These are phyloP conservation scores for Epichloe glyceriae DNA, from an alignment of 2,329 filamentous ascomycete species.

Conservation along the genomic window DNA sequence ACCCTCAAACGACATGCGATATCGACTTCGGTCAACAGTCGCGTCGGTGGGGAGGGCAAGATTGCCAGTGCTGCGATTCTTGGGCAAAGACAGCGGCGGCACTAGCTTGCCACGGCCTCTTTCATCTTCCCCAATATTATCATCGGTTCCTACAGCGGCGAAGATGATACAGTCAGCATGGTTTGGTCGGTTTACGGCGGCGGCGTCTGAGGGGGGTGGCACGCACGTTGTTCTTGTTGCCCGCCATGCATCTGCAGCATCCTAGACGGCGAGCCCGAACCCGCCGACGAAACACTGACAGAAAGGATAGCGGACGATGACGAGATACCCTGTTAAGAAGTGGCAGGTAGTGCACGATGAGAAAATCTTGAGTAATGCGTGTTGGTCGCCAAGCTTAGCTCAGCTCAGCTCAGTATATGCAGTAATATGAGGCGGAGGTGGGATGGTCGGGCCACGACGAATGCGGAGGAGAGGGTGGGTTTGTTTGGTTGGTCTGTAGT, in stretches of 20 bases:
- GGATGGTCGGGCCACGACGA: slow-evolving; percentile 1
- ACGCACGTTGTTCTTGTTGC: slow-evolving; percentile 27
- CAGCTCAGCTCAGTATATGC: neutral
- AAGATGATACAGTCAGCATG: slow-evolving; percentile 11
- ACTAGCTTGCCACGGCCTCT: slow-evolving; percentile 33
- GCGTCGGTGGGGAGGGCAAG: slow-evolving; percentile 35
- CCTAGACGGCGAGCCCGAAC: slow-evolving; percentile 20
- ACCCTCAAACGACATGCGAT: slow-evolving; percentile 68
- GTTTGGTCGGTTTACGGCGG: neutral
- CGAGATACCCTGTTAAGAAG: neutral
- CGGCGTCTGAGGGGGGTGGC: slow-evolving; percentile 3
- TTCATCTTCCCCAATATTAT: slow-evolving; percentile 20
- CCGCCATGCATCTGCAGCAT: slow-evolving; percentile 32
- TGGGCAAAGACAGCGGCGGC: slow-evolving; percentile 40
- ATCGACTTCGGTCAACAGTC: slow-evolving; percentile 42
- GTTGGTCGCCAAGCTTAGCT: slow-evolving; percentile 1
- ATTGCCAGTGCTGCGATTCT: slow-evolving; percentile 54
- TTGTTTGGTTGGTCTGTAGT: neutral
- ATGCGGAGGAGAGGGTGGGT: neutral
- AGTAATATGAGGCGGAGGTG: neutral
- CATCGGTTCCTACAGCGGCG: slow-evolving; percentile 18
- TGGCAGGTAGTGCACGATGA: neutral
- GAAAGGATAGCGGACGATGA: slow-evolving; percentile 11
- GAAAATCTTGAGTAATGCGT: neutral
- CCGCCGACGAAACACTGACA: slow-evolving; percentile 5